phyloP scores from a whole-genome alignment of 192 early-diverging fungal species.

The Haplosporangium gracile region DNA sequence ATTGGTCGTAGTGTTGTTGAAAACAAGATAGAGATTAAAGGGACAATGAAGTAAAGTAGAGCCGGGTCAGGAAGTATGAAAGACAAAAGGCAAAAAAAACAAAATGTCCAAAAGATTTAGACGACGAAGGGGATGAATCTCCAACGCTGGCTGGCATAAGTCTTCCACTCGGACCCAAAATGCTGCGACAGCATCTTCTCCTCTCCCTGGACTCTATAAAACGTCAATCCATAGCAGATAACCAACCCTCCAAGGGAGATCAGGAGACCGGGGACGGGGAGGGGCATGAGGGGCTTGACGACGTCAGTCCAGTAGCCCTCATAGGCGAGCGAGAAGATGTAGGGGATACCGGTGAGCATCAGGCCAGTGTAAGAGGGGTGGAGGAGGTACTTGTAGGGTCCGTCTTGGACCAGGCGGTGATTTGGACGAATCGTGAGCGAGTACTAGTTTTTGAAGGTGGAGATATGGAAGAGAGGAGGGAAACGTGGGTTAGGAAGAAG shows the following conservation, averaged over 20 bases:
- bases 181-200: conserved; percentile 35
- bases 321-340: conserved; percentile 20
- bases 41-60: not conserved
- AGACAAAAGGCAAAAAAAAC: not conserved
- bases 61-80: not conserved
- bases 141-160: conserved; percentile 28
- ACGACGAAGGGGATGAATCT: conserved; percentile 30
- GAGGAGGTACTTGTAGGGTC: conserved; percentile 31
- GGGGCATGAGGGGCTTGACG: conserved; percentile 16
- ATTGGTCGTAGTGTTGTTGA: too few species aligned
- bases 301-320: conserved; percentile 27
- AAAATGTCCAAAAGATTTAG: not conserved
- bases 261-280: conserved; percentile 18
- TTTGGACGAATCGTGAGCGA: conserved; percentile 17
- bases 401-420: conserved; percentile 35
- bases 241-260: not conserved
- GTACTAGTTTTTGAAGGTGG: not conserved
- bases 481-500: not conserved
- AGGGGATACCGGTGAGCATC: conserved; percentile 24
- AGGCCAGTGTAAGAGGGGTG: conserved; percentile 42
- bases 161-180: conserved; percentile 32
- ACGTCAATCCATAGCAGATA: not conserved
- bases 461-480: too few species aligned
- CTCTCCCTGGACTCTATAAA: conserved; percentile 26
- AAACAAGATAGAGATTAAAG: too few species aligned